Evolutionary conservation across 192 early-diverging fungal genomes (phyloP).

Genomic region (Radiomyces spectabilis): DNA sequence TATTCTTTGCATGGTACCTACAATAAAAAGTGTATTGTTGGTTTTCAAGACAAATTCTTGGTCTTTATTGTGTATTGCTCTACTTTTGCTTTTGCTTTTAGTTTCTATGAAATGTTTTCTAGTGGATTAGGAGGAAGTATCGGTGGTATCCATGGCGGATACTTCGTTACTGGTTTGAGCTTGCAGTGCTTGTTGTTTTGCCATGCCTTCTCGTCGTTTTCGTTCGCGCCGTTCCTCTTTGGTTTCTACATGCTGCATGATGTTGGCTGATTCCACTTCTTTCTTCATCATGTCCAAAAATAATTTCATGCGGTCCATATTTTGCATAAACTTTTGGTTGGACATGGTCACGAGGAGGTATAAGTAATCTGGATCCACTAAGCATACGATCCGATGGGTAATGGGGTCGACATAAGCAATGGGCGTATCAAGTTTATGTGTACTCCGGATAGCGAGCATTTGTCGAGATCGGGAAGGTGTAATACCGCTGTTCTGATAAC

Average conservation of each 20-base stretch:
- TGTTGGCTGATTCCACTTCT: constrained; percentile 13
- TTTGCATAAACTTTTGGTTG: constrained; percentile 42
- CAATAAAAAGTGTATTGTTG: too few relatives aligned
- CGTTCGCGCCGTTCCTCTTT: constrained; percentile 38
- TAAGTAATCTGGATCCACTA: constrained; percentile 35
- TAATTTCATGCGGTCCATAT: constrained; percentile 13
- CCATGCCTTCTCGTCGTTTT: constrained; percentile 32
- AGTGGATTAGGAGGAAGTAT: too few relatives aligned
- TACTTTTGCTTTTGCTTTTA: too few relatives aligned
- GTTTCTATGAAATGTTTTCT: too few relatives aligned
- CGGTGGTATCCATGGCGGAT: too few relatives aligned
- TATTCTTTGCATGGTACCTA: too few relatives aligned
- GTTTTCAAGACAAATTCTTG: too few relatives aligned
- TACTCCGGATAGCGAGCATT: constrained; percentile 45
- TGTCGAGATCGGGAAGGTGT: constrained; percentile 37
- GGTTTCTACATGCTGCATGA: constrained; percentile 14
- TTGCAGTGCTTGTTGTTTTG: constrained; percentile 15
- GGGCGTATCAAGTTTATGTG: constrained; percentile 42
- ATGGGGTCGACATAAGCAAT: constrained; percentile 44
- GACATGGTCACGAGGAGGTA: constrained; percentile 28
- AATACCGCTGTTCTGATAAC: constrained; percentile 46
- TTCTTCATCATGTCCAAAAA: constrained; percentile 6
- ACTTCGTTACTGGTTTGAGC: too few relatives aligned
- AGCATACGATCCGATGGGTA: constrained; percentile 24
- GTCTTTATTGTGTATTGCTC: too few relatives aligned